A percentile compares a stretch with the other conserved stretches of the same genome.
Conservation (phyloP, 2,329 filamentous ascomycete species). For the Xylariales sp. region DNA sequence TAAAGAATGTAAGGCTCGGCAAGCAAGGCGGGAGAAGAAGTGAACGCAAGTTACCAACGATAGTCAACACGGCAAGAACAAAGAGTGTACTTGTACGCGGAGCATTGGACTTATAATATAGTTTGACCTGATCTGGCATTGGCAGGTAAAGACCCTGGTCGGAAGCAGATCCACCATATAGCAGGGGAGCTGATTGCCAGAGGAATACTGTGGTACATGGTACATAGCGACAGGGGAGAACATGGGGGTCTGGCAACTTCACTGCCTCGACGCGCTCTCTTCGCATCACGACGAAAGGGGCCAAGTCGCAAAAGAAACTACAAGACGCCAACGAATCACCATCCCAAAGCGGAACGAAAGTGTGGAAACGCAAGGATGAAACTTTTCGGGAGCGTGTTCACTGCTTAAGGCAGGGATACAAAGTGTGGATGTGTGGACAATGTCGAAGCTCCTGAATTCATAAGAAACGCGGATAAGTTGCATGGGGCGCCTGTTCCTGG, state of each 20-base stretch:
- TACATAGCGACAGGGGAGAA: too few relatives aligned
- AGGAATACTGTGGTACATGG: too few relatives aligned
- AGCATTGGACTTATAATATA: constrained; percentile 6
- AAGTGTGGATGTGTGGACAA: constrained; percentile 5
- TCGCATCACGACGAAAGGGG: not conserved
- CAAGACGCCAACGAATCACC: constrained; percentile 3
- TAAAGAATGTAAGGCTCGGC: constrained; percentile 9
- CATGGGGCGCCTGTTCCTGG: too few relatives aligned
- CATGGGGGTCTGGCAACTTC: constrained; percentile 1
- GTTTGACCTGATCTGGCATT: constrained; percentile 6
- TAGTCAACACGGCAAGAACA: constrained; percentile 1
- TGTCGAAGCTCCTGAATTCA: constrained; percentile 7
- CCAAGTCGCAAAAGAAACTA: not conserved
- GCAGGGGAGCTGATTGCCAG: not conserved
- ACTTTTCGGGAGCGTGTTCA: not conserved
- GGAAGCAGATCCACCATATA: constrained; percentile 1
- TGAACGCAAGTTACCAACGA: constrained; percentile 2
- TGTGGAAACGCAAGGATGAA: constrained; percentile 7
- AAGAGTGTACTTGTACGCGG: constrained; percentile 4
- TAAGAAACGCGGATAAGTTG: too few relatives aligned
- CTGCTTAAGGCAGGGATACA: not conserved
- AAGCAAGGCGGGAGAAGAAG: constrained; percentile 1
- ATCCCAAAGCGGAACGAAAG: not conserved
- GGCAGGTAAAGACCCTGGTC: constrained; percentile 1
- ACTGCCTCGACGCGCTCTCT: not conserved